Conservation (phyloP, 2,329 filamentous ascomycete species). For the Cercospora zeina region DNA sequence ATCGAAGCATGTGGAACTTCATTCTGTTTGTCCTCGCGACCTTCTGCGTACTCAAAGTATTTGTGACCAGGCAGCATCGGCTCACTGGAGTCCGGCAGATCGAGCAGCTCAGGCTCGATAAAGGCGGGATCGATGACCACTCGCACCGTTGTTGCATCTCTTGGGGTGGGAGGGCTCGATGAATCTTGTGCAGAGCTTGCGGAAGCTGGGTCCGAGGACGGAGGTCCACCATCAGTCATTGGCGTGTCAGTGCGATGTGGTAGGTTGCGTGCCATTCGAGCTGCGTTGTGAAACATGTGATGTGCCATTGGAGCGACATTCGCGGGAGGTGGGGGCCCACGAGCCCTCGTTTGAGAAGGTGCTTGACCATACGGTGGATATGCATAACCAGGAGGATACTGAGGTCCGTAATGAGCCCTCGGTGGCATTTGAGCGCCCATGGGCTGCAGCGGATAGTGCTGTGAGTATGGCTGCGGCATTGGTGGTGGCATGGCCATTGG, state of each 20-base stretch:
- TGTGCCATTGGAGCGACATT: constrained; percentile 36
- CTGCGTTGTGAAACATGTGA: constrained; percentile 40
- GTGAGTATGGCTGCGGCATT: constrained; percentile 26
- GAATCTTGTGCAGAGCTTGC: constrained; percentile 44
- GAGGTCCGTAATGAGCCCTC: constrained; percentile 23
- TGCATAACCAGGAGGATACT: constrained; percentile 30
- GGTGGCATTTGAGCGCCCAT: constrained; percentile 19
- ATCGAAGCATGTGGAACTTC: constrained; percentile 38
- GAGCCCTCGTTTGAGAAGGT: constrained; percentile 29
- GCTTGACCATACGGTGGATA: constrained; percentile 29
- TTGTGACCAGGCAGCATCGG: constrained; percentile 38
- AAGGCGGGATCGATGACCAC: constrained; percentile 41
- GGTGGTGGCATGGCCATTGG: constrained; percentile 28
- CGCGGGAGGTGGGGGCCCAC: constrained; percentile 29
- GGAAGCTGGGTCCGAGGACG: constrained; percentile 48
- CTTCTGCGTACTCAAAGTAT: constrained; percentile 42
- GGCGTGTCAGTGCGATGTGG: constrained; percentile 41
- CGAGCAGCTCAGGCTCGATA: constrained; percentile 39
- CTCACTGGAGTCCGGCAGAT: constrained; percentile 41
- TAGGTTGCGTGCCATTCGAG: constrained; percentile 37
- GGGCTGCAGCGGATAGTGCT: constrained; percentile 29
- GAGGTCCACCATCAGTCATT: constrained; percentile 44
- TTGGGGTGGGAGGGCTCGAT: constrained; percentile 46
- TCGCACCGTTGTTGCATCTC: constrained; percentile 42
- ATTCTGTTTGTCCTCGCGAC: constrained; percentile 40